Base-by-base conservation (phyloP, 805 yeast genomes). In the Lachancea sp. region DNA sequence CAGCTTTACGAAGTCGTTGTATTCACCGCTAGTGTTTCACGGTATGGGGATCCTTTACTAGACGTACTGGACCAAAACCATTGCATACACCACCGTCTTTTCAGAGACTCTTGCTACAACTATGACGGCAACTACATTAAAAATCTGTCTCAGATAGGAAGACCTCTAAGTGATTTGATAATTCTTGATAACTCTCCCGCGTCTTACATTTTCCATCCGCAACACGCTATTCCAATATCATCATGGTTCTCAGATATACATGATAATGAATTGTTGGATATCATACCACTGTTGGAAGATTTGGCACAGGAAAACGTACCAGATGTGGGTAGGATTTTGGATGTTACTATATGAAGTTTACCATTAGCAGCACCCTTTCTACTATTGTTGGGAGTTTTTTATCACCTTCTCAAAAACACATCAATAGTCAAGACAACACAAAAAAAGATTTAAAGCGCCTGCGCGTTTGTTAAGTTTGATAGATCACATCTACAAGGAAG, bases 171-270 rank as follows among this genome's bases (percentile, higher is more conserved):
- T 42, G 95, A 88, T 50, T 69, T 83, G 32, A 88, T 92, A 42
- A 92, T 92, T 50, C 78, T 92, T 49, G 99, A 92, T 68, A 92
- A 92, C 64, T 89, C 97, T 2, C 97, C 99, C 1, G 96, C 97
- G 3, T 86, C 96, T n/a, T 92, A 92, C 64, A 80, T 90, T 42
- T 85, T 92, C 71, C 97, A 92, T 60, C 99, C 98, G 16, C 95
- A 87, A 62, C 96, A 92, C 67, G 95, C 97, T 7, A 83, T 92
- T 21, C 99, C 99, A 18, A 85, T 92, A 21, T 85, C 96, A 50
- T 81, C 92, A 61, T 92, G 99, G 99, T 92, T 92, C 70, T 85
- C 96, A 50, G 99, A 92, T 65, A 79, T 92, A 21, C 98, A 92
- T 62, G 99, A 92, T 63, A 89, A 89, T 60, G 99, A 92, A 70